phyloP scores from a whole-genome alignment of 176 grass and related monocot species.

The Zoysia japonica region DNA sequence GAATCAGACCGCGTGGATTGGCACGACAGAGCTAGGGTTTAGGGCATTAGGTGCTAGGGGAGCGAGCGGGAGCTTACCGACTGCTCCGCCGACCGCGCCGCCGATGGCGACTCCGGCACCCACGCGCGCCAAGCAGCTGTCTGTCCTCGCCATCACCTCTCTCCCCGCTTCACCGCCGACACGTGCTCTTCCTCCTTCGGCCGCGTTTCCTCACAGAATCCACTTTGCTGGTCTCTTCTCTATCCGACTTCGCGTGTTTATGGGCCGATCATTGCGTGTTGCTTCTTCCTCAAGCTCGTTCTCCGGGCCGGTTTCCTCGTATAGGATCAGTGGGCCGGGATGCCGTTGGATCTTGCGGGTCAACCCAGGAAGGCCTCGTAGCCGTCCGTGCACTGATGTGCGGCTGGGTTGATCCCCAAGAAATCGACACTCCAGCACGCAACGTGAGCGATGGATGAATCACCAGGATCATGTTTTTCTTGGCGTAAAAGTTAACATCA shows the following conservation, averaged over 20 bases:
- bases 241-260: constrained; percentile 10
- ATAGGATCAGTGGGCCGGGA: not conserved
- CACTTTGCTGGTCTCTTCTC: not conserved
- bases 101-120: constrained; percentile 73
- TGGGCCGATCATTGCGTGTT: constrained; percentile 21
- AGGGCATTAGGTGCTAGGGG: constrained; percentile 27
- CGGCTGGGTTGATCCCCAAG: constrained; percentile 20
- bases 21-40: constrained; percentile 43
- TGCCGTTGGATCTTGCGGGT: not conserved
- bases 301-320: not conserved
- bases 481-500: not conserved
- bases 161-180: not conserved
- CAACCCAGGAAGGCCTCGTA: not conserved
- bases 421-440: not conserved
- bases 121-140: constrained; percentile 75
- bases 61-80: constrained; percentile 48
- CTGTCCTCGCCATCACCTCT: constrained; percentile 50
- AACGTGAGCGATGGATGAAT: not conserved
- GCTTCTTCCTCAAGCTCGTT: constrained; percentile 10
- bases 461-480: not conserved
- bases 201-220: not conserved
- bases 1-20: not conserved
- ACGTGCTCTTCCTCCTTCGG: not conserved
- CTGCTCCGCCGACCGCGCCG: constrained; percentile 77
- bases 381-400: not conserved